Evolutionary conservation across 768 basidiomycete species (phyloP).

Genomic region (Kwoniella europaea): DNA sequence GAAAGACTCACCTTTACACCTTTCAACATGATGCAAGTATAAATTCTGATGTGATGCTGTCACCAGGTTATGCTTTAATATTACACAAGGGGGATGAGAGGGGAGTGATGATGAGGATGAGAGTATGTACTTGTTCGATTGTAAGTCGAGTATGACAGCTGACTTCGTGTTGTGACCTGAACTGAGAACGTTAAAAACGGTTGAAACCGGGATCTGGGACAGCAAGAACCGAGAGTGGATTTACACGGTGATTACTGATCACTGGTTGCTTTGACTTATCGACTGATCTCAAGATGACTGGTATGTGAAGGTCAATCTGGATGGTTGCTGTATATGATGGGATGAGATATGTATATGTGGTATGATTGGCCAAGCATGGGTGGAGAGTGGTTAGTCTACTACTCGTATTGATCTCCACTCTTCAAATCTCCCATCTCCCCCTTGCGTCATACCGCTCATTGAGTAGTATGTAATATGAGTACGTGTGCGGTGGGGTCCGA

Average conservation of each 20-base stretch:
- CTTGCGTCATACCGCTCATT: not conserved
- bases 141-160: not conserved
- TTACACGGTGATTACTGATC: not conserved
- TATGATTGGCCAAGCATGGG: not conserved
- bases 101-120: not conserved
- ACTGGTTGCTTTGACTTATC: not conserved
- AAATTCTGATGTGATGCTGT: not conserved
- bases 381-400: not conserved
- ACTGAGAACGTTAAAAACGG: not conserved
- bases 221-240: not conserved
- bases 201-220: not conserved
- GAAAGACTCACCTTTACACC: conserved; percentile 49
- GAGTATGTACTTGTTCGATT: not conserved
- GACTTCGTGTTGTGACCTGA: not conserved
- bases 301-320: not conserved
- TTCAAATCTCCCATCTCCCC: not conserved
- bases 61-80: not conserved
- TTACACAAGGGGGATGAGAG: not conserved
- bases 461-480: no score
- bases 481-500: not conserved
- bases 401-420: not conserved
- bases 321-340: not conserved
- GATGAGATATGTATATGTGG: not conserved
- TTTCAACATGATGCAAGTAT: conserved; percentile 42
- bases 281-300: not conserved